Conservation (phyloP, 345 rosid species). For the rapeseed (Brassica napus) region Da-Ae NC_063452.1:52101001-52101500, state of each 20-base stretch:
- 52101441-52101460: conserved; percentile 64
- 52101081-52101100: conserved; percentile 13
- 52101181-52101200: conserved; percentile 66
- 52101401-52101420: conserved; percentile 77
- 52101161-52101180: conserved; percentile 49
- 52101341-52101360: background rate
- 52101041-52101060: background rate
- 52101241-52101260: conserved; percentile 83
- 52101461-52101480: conserved; percentile 65
- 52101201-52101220: conserved; percentile 89
- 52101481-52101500: background rate
- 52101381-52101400: conserved; percentile 5
- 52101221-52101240: conserved; percentile 87
- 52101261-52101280: conserved; percentile 72
- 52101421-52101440: conserved; percentile 60
- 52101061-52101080: conserved; percentile 5
- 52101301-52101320: conserved; percentile 73
- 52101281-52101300: conserved; percentile 82
- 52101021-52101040: background rate
- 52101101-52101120: conserved; percentile 56
- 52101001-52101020: background rate
- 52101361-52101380: background rate
- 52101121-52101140: conserved; percentile 47
- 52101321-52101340: conserved; percentile 32
- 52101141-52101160: conserved; percentile 19